Evolutionary conservation across 2,329 filamentous ascomycete species (phyloP).

Genomic region (Penicillium sclerotigenum): DNA sequence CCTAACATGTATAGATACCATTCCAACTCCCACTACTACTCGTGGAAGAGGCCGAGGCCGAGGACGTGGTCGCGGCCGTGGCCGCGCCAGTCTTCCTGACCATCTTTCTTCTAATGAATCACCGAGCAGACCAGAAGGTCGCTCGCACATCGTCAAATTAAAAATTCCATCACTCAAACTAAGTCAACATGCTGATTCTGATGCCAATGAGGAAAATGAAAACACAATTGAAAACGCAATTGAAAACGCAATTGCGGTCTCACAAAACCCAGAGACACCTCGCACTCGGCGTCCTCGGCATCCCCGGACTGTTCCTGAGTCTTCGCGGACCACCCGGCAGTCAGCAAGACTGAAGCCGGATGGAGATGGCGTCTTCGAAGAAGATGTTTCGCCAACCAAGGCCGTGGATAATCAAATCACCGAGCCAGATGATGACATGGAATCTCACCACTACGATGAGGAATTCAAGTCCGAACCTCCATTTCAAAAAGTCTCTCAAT

Average conservation of each 20-base stretch:
- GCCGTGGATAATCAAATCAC: constrained; percentile 7
- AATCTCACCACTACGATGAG: constrained; percentile 10
- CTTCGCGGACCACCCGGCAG: constrained; percentile 34
- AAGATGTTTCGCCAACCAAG: constrained; percentile 14
- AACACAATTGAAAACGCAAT: constrained; percentile 8
- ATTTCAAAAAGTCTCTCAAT: constrained; percentile 16
- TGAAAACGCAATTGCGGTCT: constrained; percentile 4
- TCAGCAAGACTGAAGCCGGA: constrained; percentile 34
- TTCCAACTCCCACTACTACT: constrained; percentile 10
- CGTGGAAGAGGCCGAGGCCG: constrained; percentile 17
- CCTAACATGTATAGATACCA: constrained; percentile 20
- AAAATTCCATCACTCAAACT: constrained; percentile 9
- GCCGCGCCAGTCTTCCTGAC: constrained; percentile 10
- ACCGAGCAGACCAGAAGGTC: constrained; percentile 4
- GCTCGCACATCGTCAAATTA: constrained; percentile 19
- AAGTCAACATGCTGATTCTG: neutral
- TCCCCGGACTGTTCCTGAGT: constrained; percentile 29
- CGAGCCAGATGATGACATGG: constrained; percentile 10
- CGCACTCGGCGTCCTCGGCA: constrained; percentile 34
- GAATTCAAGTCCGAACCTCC: constrained; percentile 9
- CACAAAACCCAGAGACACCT: constrained; percentile 29
- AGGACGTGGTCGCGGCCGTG: constrained; percentile 19
- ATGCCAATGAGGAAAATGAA: constrained; percentile 9
- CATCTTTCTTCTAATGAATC: constrained; percentile 4
- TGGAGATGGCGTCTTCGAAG: constrained; percentile 19